Evolutionary conservation across 768 basidiomycete genomes (phyloP), one percentile per base, ranked within the genome.

Genomic region (Phlebiopsis gigantea): DNA sequence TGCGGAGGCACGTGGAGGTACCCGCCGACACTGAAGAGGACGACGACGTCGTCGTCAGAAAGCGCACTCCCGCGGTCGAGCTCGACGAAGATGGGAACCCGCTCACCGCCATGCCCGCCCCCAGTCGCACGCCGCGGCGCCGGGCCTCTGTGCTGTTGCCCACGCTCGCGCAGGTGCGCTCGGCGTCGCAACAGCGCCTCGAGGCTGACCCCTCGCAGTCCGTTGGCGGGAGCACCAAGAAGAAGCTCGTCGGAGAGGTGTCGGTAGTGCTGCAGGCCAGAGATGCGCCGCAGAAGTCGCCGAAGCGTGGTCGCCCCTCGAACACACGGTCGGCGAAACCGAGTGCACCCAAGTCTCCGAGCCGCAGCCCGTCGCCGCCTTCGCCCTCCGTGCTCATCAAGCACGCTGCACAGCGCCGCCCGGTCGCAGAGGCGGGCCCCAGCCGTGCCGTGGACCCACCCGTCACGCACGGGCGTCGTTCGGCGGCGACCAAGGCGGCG

Each of bases 401-500:
- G 45, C 43, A 47, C 14, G 42, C 55, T 21, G 42, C 41, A 9
- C 7, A 17, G 12, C 34, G 34, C 17, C 34, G 52, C 46, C 59
- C 10, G 55, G 12, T 39, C 34, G 22, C 62, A 14, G 62, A 58
- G 39, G 60, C 60, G 15, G 69, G 65, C 2, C 61, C 60, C 17
- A 68, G 62, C 50, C 42, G 39, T 1, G 34, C 31, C 30, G 47
- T 49, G 12, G 53, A 52, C 24, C 59, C 55, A 26, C 58, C 65
- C 22, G 59, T 68, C n/a, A 60, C 63, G 46, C 53, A 58, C n/a
- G 63, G 68, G 29, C 61, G 46, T 68, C 84, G 77, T 63, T 75
- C 71, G 61, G 34, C 34, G 34, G 82, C 73, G 58, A 84, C 65
- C 69, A 80, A 72, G 53, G 82, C 81, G 8, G 73, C 68, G 3